These are phyloP conservation scores for Sarcodon aspratus DNA, from an alignment of 768 basidiomycete species.

Conservation along the genomic window DNA sequence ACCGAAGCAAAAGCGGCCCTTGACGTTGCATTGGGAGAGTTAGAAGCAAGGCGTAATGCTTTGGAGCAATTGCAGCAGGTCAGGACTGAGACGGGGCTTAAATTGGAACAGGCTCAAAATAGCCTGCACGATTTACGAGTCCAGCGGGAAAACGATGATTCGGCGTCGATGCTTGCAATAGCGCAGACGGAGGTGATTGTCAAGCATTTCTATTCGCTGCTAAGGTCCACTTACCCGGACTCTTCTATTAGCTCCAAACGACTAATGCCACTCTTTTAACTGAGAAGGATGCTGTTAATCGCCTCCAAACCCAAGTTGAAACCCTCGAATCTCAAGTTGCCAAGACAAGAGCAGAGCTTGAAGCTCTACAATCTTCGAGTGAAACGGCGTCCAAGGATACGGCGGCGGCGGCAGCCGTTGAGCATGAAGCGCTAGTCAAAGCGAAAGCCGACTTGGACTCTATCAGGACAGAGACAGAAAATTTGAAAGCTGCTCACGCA, in stretches of 20 bases:
- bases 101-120: conserved; percentile 32
- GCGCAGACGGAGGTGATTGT: conserved; percentile 39
- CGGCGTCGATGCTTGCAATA: conserved; percentile 21
- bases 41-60: conserved; percentile 30
- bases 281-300: conserved; percentile 35
- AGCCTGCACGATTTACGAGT: conserved; percentile 25
- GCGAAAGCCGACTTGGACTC: conserved; percentile 52
- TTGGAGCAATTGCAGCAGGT: conserved; percentile 37
- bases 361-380: conserved; percentile 34
- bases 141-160: conserved; percentile 14
- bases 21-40: conserved; percentile 31
- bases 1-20: conserved; percentile 38
- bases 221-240: too few relatives aligned
- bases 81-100: conserved; percentile 35
- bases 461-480: conserved; percentile 38
- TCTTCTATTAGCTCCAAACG: conserved; percentile 33
- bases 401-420: conserved; percentile 40
- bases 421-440: conserved; percentile 53
- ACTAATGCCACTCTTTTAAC: conserved; percentile 27
- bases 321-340: conserved; percentile 38
- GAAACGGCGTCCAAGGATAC: conserved; percentile 31
- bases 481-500: conserved; percentile 38
- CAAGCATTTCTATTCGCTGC: neutral
- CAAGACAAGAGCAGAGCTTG: conserved; percentile 40
- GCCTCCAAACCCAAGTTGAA: conserved; percentile 38